A percentile compares a stretch with the other conserved stretches of the same genome.
phyloP scores from a whole-genome alignment of 2,329 filamentous ascomycete species.

The Fusarium proliferatum region DNA sequence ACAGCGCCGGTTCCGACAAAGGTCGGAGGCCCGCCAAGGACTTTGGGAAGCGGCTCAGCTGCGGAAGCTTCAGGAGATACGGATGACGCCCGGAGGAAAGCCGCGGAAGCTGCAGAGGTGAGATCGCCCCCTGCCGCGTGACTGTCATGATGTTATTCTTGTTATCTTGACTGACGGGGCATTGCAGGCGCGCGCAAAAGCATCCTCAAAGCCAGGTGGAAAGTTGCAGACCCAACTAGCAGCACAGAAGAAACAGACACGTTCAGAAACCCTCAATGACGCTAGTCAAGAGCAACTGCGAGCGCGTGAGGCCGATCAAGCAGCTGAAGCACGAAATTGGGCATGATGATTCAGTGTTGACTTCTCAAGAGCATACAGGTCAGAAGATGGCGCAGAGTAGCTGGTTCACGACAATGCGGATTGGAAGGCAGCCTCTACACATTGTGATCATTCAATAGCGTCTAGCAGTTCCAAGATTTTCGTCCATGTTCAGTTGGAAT shows the following conservation, averaged over 20 bases:
- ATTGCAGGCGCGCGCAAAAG: slow-evolving; percentile 73
- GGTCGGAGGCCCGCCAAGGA: slow-evolving; percentile 69
- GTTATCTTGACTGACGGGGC: neutral
- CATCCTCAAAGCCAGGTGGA: slow-evolving; percentile 67
- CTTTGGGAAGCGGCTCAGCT: slow-evolving; percentile 67
- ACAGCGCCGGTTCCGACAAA: slow-evolving; percentile 64
- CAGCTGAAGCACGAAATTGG: slow-evolving; percentile 52
- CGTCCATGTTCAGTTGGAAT: neutral
- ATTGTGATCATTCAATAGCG: neutral
- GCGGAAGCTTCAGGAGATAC: slow-evolving; percentile 45
- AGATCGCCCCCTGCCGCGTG: slow-evolving; percentile 46
- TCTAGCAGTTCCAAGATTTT: slow-evolving; percentile 6
- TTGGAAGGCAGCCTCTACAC: neutral
- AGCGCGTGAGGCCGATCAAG: slow-evolving; percentile 75
- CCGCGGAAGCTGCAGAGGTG: slow-evolving; percentile 88
- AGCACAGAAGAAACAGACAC: slow-evolving; percentile 80
- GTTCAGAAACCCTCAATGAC: slow-evolving; percentile 73
- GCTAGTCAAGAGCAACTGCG: slow-evolving; percentile 74
- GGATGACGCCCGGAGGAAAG: slow-evolving; percentile 75
- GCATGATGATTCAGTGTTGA: slow-evolving; percentile 36
- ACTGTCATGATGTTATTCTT: neutral
- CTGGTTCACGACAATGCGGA: neutral
- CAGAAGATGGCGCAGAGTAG: neutral
- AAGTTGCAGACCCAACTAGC: slow-evolving; percentile 78
- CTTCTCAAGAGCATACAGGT: neutral